These are phyloP conservation scores for Cokeromyces recurvatus DNA, from an alignment of 371 early-diverging fungal genomes.

Conservation along the genomic window DNA sequence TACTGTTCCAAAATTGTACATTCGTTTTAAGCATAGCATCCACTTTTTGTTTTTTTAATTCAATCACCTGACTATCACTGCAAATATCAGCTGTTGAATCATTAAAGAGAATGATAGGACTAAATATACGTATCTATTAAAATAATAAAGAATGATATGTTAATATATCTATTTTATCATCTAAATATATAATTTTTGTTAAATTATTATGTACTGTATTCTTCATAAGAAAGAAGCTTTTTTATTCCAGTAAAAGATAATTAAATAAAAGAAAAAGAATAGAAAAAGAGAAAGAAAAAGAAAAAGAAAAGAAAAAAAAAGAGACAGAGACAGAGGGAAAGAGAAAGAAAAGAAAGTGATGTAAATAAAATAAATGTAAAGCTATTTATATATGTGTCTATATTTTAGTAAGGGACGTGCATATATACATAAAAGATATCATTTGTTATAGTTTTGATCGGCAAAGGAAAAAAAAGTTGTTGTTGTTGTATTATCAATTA, in stretches of 20 bases:
- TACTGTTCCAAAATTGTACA: conserved; percentile 13
- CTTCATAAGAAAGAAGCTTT: too few relatives aligned
- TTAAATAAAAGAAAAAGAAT: background rate
- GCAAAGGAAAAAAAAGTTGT: background rate
- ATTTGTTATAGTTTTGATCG: background rate
- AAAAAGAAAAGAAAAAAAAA: background rate
- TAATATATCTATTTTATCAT: too few relatives aligned
- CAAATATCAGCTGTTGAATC: conserved; percentile 5
- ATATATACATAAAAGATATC: background rate
- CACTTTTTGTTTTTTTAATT: conserved; percentile 14
- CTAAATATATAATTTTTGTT: too few relatives aligned
- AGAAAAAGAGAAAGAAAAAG: background rate
- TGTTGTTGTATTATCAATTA: too few relatives aligned
- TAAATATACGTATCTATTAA: conserved; percentile 26
- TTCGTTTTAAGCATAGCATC: conserved; percentile 21
- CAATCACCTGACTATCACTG: conserved; percentile 13
- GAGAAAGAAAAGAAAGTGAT: background rate
- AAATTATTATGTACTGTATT: too few relatives aligned
- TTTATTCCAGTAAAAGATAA: background rate
- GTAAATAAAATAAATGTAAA: background rate
- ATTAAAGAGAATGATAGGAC: conserved; percentile 22
- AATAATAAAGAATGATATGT: too few relatives aligned
- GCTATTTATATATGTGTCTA: conserved; percentile 2
- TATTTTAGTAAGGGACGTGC: conserved; percentile 10
- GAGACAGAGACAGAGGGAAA: too few relatives aligned